Evolutionary conservation across 345 rosid species (phyloP).

Genomic region (Pistacia integerrima): DNA sequence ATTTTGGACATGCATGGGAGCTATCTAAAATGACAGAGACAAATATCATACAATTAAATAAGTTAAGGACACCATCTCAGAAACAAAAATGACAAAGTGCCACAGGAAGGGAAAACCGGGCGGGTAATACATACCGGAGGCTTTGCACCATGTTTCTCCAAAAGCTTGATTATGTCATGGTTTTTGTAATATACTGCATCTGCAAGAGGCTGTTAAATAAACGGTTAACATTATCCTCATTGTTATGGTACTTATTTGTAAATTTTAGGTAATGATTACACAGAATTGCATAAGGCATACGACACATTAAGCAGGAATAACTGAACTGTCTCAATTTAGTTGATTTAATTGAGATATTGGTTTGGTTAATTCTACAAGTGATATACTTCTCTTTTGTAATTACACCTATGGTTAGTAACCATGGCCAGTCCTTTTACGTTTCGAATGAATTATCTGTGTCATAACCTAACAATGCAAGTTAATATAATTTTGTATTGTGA

Average conservation of each 20-base stretch:
- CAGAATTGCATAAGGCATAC: neutral
- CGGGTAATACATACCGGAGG: constrained; percentile 49
- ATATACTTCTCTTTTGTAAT: too few species aligned
- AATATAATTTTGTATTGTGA: too few species aligned
- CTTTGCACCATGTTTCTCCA: constrained; percentile 78
- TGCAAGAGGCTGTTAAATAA: constrained; percentile 73
- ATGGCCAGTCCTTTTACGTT: too few species aligned
- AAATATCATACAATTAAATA: neutral
- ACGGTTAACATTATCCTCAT: constrained; percentile 25
- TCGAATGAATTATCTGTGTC: too few species aligned
- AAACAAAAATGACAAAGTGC: neutral
- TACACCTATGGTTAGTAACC: too few species aligned
- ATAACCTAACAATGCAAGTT: too few species aligned
- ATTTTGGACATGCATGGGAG: constrained; percentile 76
- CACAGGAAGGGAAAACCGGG: neutral
- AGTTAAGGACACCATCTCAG: neutral
- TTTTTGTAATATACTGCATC: constrained; percentile 78
- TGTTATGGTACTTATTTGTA: neutral
- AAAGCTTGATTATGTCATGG: constrained; percentile 64
- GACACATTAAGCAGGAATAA: neutral
- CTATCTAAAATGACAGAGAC: constrained; percentile 41
- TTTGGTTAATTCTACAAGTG: too few species aligned
- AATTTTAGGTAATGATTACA: neutral
- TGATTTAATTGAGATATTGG: too few species aligned
- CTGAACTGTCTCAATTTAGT: neutral